Base-by-base conservation (phyloP, 192 early-diverging fungal genomes). In the Thoreauomyces humboldtii region DNA sequence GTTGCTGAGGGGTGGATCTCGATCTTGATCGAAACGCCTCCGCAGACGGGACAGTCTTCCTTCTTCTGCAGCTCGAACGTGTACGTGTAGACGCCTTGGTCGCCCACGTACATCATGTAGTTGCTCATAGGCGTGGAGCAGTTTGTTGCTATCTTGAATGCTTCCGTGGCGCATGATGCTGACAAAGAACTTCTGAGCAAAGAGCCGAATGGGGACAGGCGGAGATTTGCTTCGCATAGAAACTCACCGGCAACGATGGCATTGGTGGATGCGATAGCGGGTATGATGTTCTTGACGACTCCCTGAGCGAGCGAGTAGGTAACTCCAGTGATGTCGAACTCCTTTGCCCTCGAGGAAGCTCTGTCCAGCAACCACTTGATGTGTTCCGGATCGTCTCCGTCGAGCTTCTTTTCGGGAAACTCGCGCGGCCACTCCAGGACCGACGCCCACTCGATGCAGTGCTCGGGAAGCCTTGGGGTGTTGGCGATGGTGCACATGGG, bases 401-500 rank as follows among this genome's bases (percentile, higher is more conserved):
- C 97, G 22, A 95, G 80, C 47, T 92, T 87, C 57, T 90, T 92
- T 31, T 83, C 75, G 35, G 86, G 85, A 64, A 88, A 92, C 53
- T 77, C 68, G 29, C 87, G 86, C 35, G 96, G 91, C 93, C 94
- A 98, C 63, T 91, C 87, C n/a, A 98, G 67, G 2, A 93, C 80
- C 22, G 89, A 92, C 4, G 96, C 96, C 88, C 90, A 98, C 62
- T 97, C 93, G 59, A 98, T 95, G 73, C 96, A 98, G 73, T 98
- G 96, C 67, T 98, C 96, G 2, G 96, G 96, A 29, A 98, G 73
- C 4, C 96, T 86, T 6, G 96, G 96, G 21, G 96, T 97, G 65
- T 98, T 97, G 35, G 96, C 94, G 69, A 98, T 98, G 2, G 96
- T 98, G 73, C 96, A 98, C 25, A 98, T 93, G 0, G 96, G 96